Percentiles rank a stretch among this genome's conserved stretches.
phyloP scores from a whole-genome alignment of 2,329 filamentous ascomycete genomes.

The Verticillium nubilum region DNA sequence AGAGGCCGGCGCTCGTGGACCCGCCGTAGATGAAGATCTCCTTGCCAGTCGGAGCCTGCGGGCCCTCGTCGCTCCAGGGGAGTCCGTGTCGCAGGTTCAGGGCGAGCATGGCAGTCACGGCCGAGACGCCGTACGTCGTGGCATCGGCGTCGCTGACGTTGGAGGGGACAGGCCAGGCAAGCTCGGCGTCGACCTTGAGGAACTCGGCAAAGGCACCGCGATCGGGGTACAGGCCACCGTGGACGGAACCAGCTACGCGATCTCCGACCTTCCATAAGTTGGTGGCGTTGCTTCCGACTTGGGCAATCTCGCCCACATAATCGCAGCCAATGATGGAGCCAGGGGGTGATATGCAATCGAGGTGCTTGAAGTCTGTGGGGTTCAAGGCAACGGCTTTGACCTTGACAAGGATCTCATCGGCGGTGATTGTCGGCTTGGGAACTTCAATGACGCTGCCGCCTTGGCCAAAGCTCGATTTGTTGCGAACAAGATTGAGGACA shows the following conservation, averaged over 20 bases:
- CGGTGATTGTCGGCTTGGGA: not conserved
- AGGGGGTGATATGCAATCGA: slow-evolving; percentile 14
- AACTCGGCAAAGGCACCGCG: slow-evolving; percentile 35
- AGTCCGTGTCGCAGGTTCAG: slow-evolving; percentile 9
- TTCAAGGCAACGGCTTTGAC: slow-evolving; percentile 29
- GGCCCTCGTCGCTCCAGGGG: not conserved
- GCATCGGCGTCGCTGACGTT: slow-evolving; percentile 40
- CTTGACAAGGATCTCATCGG: slow-evolving; percentile 23
- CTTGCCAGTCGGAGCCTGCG: slow-evolving; percentile 18
- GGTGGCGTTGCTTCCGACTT: slow-evolving; percentile 36
- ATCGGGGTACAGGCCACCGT: slow-evolving; percentile 19
- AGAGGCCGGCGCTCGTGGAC: slow-evolving; percentile 48
- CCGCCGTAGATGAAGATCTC: slow-evolving; percentile 33
- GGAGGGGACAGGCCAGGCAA: slow-evolving; percentile 38
- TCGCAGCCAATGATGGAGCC: slow-evolving; percentile 34
- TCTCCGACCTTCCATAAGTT: slow-evolving; percentile 41
- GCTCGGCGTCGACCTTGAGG: slow-evolving; percentile 28
- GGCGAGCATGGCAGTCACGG: slow-evolving; percentile 29
- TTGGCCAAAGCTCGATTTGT: slow-evolving; percentile 14
- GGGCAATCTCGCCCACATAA: slow-evolving; percentile 40
- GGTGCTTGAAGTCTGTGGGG: slow-evolving; percentile 29
- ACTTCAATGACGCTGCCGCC: not conserved
- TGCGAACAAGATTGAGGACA: slow-evolving; percentile 4
- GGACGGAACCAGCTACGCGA: slow-evolving; percentile 33
- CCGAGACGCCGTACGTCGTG: slow-evolving; percentile 34